Evolutionary conservation across 352 stramenopile genomes (phyloP), one percentile per base, ranked within the genome.

Genomic region (Pythium periplocum): DNA sequence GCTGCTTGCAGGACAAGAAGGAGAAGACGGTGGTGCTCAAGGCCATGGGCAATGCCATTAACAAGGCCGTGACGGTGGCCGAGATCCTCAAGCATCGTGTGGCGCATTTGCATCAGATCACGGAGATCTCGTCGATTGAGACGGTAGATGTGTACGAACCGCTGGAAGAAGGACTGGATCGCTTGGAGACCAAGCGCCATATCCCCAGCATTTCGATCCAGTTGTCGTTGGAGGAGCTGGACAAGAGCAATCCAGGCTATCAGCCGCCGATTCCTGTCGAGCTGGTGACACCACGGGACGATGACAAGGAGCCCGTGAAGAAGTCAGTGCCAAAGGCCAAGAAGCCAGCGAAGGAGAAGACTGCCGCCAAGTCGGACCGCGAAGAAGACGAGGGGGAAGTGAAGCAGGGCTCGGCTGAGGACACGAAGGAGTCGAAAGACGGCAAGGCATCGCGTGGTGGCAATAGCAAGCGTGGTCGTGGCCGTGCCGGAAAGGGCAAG

Each of bases 61-160:
- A 68, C 64, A 93, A 93, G 60, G 81, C 84, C 10, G 84, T 94
- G 62, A 89, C 77, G 3, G 84, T 94, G 45, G 80, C 82, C 4
- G 84, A 94, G 64, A 80, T 91, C 45, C 62, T 94, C 41, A 94
- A 94, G 61, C 80, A 90, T 54, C 73, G 78, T 43, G 66, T 94
- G 11, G 70, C 68, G 9, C 59, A 78, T 35, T 53, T 94, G 51
- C 82, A 94, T 59, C 79, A 90, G 59, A 58, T 92, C 53, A 91
- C 82, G 55, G 78, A 74, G 45, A 86, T 93, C 51, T 86, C 70
- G 45, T 90, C 80, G 30, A 78, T 93, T 39, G 80, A 93, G 61
- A 89, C 78, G 0, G 61, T 87, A 39, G 84, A 94, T 49, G 75
- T 87, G 44, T 94, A 93, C 46, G 84, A 94, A 59, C 84, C 84